Evolutionary conservation across 1,139 yeast genomes (phyloP), one percentile per base, ranked within the genome.

Genomic region (Saccharomyces hybrid): DNA sequence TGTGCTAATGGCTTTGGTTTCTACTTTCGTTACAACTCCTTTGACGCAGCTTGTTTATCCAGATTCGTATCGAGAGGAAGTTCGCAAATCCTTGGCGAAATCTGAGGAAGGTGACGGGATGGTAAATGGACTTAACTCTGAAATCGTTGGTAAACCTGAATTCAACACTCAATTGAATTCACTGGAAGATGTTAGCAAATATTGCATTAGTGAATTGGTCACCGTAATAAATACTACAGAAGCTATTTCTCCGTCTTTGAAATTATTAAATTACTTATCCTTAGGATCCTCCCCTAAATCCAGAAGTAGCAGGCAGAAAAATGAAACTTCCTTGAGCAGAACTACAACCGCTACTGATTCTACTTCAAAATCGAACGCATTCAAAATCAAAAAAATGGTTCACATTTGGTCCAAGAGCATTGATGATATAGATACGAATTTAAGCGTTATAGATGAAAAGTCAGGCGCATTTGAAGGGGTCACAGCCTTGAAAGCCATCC

Each of bases 21-120:
- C 89, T 1, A 87, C 95, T 0, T 84, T 86, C 62, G 70, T 81
- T 25, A 87, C 95, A 1, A 85, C 95, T 1, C 95, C 95, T 2
- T 70, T 86, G 63, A 80, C 93, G 0, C 69, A 80, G 49, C 68
- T 75, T 67, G 72, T 76, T 2, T 86, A 85, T 62, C 90, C 95
- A 1, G 75, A 75, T 4, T 70, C 78, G 28, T 84, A 84, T 67
- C 76, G 90, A 62, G 80, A 78, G 54, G 75, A 78, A 60, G 77
- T 81, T 41, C 75, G 75, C 49, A 53, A 57, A 47, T 59, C 57
- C 32, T 16, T 63, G 42, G 28, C 42, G 9, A 67, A 64, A 48
- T 49, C 49, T 11, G 68, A 64, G 50, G 73, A 69, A 60, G 62
- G 74, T 52, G 61, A 57, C 32, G 52, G 47, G 23, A 19, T 70